Base-by-base conservation (phyloP, 257 asterid genomes). In the Mentha longifolia region DNA sequence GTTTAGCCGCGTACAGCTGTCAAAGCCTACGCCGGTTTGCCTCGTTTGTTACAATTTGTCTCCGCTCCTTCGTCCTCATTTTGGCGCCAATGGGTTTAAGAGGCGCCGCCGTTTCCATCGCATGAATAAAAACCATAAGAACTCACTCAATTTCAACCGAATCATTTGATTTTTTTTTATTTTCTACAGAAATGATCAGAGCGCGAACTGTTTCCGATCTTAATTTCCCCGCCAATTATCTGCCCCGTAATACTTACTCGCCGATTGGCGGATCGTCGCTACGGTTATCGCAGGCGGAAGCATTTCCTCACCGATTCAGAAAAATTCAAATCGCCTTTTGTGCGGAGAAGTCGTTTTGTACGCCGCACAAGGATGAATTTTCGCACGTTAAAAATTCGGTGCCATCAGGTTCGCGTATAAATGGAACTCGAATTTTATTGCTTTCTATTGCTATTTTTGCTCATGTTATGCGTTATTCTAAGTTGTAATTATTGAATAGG, bases 61-160 rank as follows among this genome's bases (percentile, higher is more conserved):
- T 16, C 51, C 15, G 61, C 61, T 30, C 22, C 11, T 35, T 54
- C 59, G 46, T 59, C 33, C 63, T 70, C 70, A 5, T 56, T 56
- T 71, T 76, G 77, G 73, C 77, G 80, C 80, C 77, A 71, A 76
- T 7, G 10, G 49, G 49, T 28, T 51, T 39, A 41, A 64, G 56
- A 54, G 28, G 22, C 77, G 72, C 46, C 66, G 66, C 30, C 66
- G 60, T 45, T 35, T 55, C 42, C 64, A 20, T 45, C 43, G 10
- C 76, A 7, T 11, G 31, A 49, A 2, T 16, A 28, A 9, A 46
- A 9, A 46, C 43, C 74, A 14, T 20, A 19, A 6, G n/a, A 65
- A 8, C 55, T 49, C 70, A 3, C 12, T 22, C 65, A 22, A 55
- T 55, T 20, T 11, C 64, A 30, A 13, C 43, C 5, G 8, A 35